A percentile compares a stretch with the other conserved stretches of the same genome.
Conservation (phyloP, 2,329 filamentous ascomycete species). For the Phoma sp. region DNA sequence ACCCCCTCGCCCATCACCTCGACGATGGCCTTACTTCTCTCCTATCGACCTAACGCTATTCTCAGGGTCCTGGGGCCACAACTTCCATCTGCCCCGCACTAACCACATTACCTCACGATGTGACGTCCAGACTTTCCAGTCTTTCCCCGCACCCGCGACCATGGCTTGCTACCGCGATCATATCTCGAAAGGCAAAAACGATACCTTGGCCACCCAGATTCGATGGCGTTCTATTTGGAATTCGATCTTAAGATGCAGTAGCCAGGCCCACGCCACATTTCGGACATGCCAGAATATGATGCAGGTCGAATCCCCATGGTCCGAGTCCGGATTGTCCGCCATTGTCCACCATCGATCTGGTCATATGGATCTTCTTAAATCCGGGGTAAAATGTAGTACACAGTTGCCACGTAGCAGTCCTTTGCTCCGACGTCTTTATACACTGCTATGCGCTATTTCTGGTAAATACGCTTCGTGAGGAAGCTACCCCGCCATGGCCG, state of each 20-base stretch:
- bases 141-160: conserved; percentile 15
- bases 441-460: no score
- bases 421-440: no score
- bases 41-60: conserved; percentile 1
- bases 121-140: conserved; percentile 1
- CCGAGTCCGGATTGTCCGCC: background rate
- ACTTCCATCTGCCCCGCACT: conserved; percentile 11
- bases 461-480: no score
- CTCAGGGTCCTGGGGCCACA: background rate
- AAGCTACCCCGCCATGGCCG: conserved; percentile 28
- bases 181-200: background rate
- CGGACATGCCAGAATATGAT: background rate
- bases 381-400: background rate
- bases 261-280: background rate
- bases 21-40: background rate
- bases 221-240: background rate
- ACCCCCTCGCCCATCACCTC: background rate
- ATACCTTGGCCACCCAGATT: conserved; percentile 6
- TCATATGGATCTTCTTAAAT: background rate
- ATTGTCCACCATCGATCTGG: background rate
- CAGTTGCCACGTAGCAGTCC: background rate
- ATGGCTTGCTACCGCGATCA: conserved; percentile 5
- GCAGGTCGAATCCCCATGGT: background rate
- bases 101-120: conserved; percentile 8
- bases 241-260: background rate